Percentiles rank a stretch among this genome's conserved stretches.
Conservation (phyloP, 768 basidiomycete species). For the Favolaschia claudopus region DNA sequence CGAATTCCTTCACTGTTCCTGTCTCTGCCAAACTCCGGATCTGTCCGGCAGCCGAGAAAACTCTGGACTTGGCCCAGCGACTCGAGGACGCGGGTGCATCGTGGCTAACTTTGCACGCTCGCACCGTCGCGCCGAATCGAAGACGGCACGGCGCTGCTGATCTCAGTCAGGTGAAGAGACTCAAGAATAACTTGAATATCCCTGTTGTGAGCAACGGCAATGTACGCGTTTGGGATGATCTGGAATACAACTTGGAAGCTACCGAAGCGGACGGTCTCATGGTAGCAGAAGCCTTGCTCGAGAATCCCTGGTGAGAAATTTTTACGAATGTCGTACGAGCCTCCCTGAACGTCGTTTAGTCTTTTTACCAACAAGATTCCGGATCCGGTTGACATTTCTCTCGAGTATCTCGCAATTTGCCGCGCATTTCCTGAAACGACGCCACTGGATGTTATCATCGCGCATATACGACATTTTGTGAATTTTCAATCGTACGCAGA, state of each 20-base stretch:
- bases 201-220: slow-evolving; percentile 85
- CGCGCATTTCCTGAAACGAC: slow-evolving; percentile 57
- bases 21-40: slow-evolving; percentile 70
- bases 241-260: slow-evolving; percentile 56
- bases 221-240: slow-evolving; percentile 66
- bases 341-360: slow-evolving; percentile 41
- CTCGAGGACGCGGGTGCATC: slow-evolving; percentile 73
- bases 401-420: slow-evolving; percentile 76
- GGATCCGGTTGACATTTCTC: slow-evolving; percentile 70
- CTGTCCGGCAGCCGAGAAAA: slow-evolving; percentile 61
- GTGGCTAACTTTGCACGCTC: slow-evolving; percentile 78
- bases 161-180: slow-evolving; percentile 61
- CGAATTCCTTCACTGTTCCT: slow-evolving; percentile 67
- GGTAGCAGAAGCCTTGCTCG: slow-evolving; percentile 81
- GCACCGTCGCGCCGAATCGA: slow-evolving; percentile 73
- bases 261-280: slow-evolving; percentile 79
- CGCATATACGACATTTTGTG: slow-evolving; percentile 73
- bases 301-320: slow-evolving; percentile 70
- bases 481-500: slow-evolving; percentile 60
- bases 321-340: background rate
- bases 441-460: slow-evolving; percentile 57
- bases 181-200: slow-evolving; percentile 59
- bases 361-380: slow-evolving; percentile 63
- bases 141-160: slow-evolving; percentile 78
- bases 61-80: slow-evolving; percentile 60